phyloP scores from a whole-genome alignment of 2,329 filamentous ascomycete genomes.

The Neocatenulostroma microsporum region DNA sequence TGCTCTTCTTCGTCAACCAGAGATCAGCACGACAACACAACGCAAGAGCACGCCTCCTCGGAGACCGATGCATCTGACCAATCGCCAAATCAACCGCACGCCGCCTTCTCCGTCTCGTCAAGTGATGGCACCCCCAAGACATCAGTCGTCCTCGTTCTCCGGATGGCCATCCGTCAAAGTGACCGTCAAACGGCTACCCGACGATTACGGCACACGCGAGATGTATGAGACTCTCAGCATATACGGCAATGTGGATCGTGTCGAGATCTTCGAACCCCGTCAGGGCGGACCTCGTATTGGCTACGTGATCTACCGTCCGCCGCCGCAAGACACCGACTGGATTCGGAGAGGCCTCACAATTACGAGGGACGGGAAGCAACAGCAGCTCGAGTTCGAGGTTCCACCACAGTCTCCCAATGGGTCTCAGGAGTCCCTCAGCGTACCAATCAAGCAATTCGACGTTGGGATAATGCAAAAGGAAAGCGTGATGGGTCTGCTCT shows the following conservation, averaged over 20 bases:
- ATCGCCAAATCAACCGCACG: too few species aligned
- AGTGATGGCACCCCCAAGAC: not conserved
- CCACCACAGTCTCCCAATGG: too few species aligned
- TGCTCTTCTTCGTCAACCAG: not conserved
- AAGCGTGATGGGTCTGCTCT: constrained; percentile 52
- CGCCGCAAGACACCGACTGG: constrained; percentile 15
- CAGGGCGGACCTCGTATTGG: not conserved
- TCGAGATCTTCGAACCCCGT: constrained; percentile 12
- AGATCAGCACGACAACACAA: too few species aligned
- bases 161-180: constrained; percentile 10
- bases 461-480: constrained; percentile 55
- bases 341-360: constrained; percentile 8
- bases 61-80: not conserved
- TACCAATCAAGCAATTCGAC: constrained; percentile 42
- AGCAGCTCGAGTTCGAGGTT: not conserved
- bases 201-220: constrained; percentile 15
- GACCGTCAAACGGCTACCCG: constrained; percentile 12
- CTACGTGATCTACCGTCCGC: constrained; percentile 17
- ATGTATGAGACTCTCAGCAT: constrained; percentile 15
- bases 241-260: constrained; percentile 13
- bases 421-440: not conserved
- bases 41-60: not conserved
- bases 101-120: not conserved
- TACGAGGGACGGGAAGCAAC: not conserved
- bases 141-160: not conserved